Percentiles rank a stretch among this genome's conserved stretches.
phyloP scores from a whole-genome alignment of 495 filamentous ascomycete species.

The Penicillium bialowiezense region DNA sequence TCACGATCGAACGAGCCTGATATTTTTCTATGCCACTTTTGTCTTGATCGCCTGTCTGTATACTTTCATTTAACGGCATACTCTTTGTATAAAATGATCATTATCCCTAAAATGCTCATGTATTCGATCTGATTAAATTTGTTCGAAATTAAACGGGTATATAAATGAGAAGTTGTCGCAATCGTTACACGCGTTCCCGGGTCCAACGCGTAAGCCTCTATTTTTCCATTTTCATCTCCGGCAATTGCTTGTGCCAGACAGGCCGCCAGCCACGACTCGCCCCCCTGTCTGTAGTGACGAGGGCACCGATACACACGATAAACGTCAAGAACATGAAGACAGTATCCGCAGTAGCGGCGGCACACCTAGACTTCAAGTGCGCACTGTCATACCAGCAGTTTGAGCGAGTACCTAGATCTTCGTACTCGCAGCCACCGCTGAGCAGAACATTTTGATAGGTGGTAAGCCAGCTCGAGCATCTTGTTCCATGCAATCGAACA shows the following conservation, averaged over 20 bases:
- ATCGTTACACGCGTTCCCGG: not conserved
- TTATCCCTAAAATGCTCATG: too few species aligned
- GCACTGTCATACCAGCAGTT: slow-evolving; percentile 11
- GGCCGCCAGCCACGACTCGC: not conserved
- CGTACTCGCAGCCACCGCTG: slow-evolving; percentile 9
- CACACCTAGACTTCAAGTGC: slow-evolving; percentile 23
- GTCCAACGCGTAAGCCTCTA: not conserved
- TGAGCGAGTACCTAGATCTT: not conserved
- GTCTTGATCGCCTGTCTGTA: not conserved
- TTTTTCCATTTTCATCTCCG: not conserved
- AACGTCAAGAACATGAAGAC: slow-evolving; percentile 31
- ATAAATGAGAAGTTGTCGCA: not conserved
- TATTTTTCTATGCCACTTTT: not conserved
- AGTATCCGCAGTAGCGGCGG: slow-evolving; percentile 23
- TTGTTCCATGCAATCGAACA: slow-evolving; percentile 27
- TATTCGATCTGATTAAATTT: too few species aligned
- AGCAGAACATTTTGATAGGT: slow-evolving; percentile 10
- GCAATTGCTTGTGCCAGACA: not conserved
- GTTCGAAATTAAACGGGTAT: not conserved
- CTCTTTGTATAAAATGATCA: slow-evolving; percentile 3
- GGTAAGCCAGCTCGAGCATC: slow-evolving; percentile 4
- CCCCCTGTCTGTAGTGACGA: slow-evolving; percentile 2
- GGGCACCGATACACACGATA: slow-evolving; percentile 15
- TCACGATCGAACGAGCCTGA: slow-evolving; percentile 39
- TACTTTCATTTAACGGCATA: not conserved